Percentiles rank a stretch among this genome's conserved stretches.
Conservation (phyloP, 1,284 basidiomycete species). For the Malassezia vespertilionis region DNA sequence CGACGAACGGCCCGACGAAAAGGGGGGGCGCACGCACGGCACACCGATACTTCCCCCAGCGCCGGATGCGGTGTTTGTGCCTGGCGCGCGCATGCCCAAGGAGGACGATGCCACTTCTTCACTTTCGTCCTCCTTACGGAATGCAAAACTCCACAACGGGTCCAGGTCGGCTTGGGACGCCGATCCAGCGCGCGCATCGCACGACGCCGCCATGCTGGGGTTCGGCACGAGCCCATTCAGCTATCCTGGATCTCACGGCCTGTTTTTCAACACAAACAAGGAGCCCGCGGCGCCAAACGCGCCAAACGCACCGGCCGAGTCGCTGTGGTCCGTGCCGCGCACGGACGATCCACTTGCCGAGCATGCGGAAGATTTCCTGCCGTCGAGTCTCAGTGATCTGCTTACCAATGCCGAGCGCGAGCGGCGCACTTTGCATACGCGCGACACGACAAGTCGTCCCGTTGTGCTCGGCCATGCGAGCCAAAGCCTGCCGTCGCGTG, state of each 20-base stretch:
- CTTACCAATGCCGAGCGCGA: slow-evolving; percentile 45
- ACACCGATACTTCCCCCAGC: neutral
- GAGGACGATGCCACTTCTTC: neutral
- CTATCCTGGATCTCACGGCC: slow-evolving; percentile 33
- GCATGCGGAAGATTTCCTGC: slow-evolving; percentile 51
- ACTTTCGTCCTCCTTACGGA: neutral
- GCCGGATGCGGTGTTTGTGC: neutral
- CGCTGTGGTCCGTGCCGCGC: too few species aligned
- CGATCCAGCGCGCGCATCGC: neutral
- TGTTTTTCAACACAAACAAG: slow-evolving; percentile 32
- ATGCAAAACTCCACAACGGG: neutral
- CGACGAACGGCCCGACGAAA: neutral
- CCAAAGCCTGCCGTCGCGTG: slow-evolving; percentile 34
- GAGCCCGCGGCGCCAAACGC: neutral
- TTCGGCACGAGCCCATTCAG: slow-evolving; percentile 46
- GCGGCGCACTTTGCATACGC: slow-evolving; percentile 24
- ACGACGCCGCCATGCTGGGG: slow-evolving; percentile 6
- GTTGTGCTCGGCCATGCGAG: slow-evolving; percentile 18
- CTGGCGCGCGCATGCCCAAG: neutral
- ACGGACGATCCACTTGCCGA: slow-evolving; percentile 23
- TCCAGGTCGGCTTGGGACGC: neutral
- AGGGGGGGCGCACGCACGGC: neutral
- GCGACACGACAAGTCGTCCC: slow-evolving; percentile 16
- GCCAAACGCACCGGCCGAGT: neutral
- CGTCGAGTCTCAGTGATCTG: slow-evolving; percentile 42